Conservation (phyloP, 2,329 filamentous ascomycete species). For the Fusarium buxicola region DNA sequence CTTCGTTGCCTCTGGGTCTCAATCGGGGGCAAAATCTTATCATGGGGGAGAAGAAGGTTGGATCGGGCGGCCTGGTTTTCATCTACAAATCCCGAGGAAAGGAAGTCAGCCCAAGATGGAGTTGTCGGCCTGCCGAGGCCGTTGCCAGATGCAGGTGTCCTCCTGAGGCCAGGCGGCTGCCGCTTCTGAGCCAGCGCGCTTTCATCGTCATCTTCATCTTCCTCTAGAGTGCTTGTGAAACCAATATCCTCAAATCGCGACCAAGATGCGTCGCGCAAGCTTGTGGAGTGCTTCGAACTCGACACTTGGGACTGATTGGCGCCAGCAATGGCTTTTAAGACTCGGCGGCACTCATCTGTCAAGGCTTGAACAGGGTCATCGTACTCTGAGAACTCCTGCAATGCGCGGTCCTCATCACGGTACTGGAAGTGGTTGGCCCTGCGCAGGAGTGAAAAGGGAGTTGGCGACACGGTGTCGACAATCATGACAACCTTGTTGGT, state of each 20-base stretch:
- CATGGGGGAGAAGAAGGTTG: constrained; percentile 85
- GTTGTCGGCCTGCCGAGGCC: constrained; percentile 87
- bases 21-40: constrained; percentile 90
- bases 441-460: constrained; percentile 89
- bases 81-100: constrained; percentile 92
- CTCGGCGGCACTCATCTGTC: constrained; percentile 93
- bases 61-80: constrained; percentile 69
- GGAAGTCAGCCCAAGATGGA: constrained; percentile 97
- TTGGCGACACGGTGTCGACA: constrained; percentile 93
- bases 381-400: constrained; percentile 87
- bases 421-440: constrained; percentile 97
- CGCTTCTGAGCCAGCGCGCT: constrained; percentile 55
- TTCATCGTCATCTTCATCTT: constrained; percentile 75
- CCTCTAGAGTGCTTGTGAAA: constrained; percentile 81
- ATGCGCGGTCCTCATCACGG: constrained; percentile 84
- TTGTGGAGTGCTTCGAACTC: constrained; percentile 76
- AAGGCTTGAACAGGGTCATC: constrained; percentile 89
- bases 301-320: constrained; percentile 87
- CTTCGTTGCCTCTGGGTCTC: constrained; percentile 80
- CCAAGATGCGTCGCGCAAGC: constrained; percentile 89
- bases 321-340: constrained; percentile 87
- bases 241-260: constrained; percentile 96
- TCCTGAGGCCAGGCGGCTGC: constrained; percentile 64
- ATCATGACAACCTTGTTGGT: constrained; percentile 97
- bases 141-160: constrained; percentile 74